Evolutionary conservation across 2,329 filamentous ascomycete species (phyloP).

Genomic region (Diplodia mutila): DNA sequence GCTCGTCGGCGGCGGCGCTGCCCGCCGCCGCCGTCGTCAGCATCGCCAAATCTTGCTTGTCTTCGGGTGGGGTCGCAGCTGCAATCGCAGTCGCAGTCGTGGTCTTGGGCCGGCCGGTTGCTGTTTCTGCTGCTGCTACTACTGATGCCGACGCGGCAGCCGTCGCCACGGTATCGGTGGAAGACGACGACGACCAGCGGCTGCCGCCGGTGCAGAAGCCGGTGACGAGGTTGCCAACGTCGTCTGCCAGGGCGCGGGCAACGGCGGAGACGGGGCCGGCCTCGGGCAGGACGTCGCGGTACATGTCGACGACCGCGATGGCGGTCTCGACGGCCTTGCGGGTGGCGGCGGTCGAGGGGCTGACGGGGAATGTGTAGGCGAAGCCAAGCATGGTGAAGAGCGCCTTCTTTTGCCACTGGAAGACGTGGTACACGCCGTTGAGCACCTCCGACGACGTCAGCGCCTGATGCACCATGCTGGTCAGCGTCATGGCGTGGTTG

Average conservation of each 20-base stretch:
- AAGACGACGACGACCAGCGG: neutral
- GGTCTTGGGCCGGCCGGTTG: no score
- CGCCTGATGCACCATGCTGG: constrained; percentile 32
- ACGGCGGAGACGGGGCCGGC: neutral
- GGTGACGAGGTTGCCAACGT: neutral
- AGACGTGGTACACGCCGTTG: constrained; percentile 45
- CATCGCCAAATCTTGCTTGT: neutral
- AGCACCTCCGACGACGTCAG: constrained; percentile 28
- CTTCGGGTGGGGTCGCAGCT: neutral
- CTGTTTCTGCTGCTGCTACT: no score
- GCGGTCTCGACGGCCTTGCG: constrained; percentile 41
- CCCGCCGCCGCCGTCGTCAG: neutral
- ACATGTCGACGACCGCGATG: constrained; percentile 42
- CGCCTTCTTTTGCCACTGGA: constrained; percentile 52
- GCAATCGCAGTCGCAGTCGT: neutral
- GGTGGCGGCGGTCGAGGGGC: constrained; percentile 35
- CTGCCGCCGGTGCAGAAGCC: neutral
- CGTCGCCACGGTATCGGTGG: neutral
- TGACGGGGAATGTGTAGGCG: constrained; percentile 44
- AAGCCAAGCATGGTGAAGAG: constrained; percentile 48
- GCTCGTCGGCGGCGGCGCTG: neutral
- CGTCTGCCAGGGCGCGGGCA: neutral
- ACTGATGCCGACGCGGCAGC: no score
- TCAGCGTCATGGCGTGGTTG: constrained; percentile 33
- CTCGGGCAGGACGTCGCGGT: constrained; percentile 6